Evolutionary conservation across 805 yeast genomes (phyloP), one percentile per base, ranked within the genome.

Genomic region (Kockiozyma suomiensis): DNA sequence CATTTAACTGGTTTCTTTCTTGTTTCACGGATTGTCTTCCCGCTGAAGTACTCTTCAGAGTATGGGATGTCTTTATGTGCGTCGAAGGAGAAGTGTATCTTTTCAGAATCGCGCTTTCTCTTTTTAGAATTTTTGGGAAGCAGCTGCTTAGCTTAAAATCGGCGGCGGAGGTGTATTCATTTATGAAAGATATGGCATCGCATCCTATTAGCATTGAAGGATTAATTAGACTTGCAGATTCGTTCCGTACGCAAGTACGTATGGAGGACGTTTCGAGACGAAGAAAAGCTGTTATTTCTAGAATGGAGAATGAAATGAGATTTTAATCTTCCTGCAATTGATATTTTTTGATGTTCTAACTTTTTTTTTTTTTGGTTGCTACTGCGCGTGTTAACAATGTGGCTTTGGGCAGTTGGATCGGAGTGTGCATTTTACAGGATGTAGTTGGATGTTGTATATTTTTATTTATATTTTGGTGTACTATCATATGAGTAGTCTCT

Each of bases 1-100:
- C 84, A 12, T 76, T 82, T 66, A 80, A 81, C 59, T 83, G 87
- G 87, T 82, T 84, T 74, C 73, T 83, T 15, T 76, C 83, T 8
- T 70, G 84, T 32, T 83, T 82, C 68, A 79, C 83, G 0, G 85
- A 77, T 48, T 75, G 81, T 37, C 68, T 81, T n/a, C 79, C 82
- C 1, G 73, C 80, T 1, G 85, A 83, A 33, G 74, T 79, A 1
- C 76, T 84, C 72, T 79, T 82, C 69, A 74, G 81, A 50, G 70
- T 83, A 7, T 79, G 85, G 77, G 87, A 83, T 67, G 72, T 74
- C 38, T 74, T 77, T 19, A 67, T 83, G 50, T 75, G 80, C 68
- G 68, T 77, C 23, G 77, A 73, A 15, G 80, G 80, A 3, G 77
- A 73, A 47, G 70, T 70, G 1, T 62, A 69, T 53, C 64, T 73